Conservation (phyloP, 176 grass and related monocot species). For the Musa troglodytarum region DNA sequence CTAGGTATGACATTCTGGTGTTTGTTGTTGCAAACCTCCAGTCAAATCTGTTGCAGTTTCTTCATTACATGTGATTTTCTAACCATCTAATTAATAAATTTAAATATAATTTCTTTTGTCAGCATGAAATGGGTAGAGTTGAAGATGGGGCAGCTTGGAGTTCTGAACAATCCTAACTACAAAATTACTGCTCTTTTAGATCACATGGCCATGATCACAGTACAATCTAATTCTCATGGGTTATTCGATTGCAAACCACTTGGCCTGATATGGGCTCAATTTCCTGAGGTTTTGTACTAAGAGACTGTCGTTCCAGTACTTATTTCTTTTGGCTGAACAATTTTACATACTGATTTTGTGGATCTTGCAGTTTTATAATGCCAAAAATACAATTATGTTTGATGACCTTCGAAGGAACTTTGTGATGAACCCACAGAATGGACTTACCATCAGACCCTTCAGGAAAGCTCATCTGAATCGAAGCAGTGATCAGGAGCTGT, state of each 20-base stretch:
- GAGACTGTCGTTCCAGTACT: background rate
- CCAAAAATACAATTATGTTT: conserved; percentile 90
- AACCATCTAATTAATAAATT: background rate
- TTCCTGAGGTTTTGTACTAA: conserved; percentile 55
- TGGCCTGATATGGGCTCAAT: conserved; percentile 84
- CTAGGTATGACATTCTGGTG: conserved; percentile 41
- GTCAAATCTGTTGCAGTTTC: background rate
- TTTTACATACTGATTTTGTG: background rate
- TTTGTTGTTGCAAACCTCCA: background rate
- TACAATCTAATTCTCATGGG: conserved; percentile 67
- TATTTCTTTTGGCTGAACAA: background rate
- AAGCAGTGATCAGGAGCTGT: conserved; percentile 54
- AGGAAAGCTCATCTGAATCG: conserved; percentile 67
- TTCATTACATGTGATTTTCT: background rate
- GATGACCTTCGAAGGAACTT: conserved; percentile 93
- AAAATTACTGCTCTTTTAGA: conserved; percentile 97
- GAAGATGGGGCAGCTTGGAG: conserved; percentile 92
- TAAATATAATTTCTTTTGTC: conserved; percentile 24
- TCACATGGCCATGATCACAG: conserved; percentile 96
- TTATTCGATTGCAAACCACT: conserved; percentile 91
- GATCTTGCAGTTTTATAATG: conserved; percentile 68
- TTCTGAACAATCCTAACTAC: conserved; percentile 76
- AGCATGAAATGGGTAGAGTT: conserved; percentile 98
- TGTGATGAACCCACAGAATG: conserved; percentile 97
- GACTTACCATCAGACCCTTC: conserved; percentile 70